Base-by-base conservation (phyloP, 2,329 filamentous ascomycete genomes). In the Eutypella sp. region DNA sequence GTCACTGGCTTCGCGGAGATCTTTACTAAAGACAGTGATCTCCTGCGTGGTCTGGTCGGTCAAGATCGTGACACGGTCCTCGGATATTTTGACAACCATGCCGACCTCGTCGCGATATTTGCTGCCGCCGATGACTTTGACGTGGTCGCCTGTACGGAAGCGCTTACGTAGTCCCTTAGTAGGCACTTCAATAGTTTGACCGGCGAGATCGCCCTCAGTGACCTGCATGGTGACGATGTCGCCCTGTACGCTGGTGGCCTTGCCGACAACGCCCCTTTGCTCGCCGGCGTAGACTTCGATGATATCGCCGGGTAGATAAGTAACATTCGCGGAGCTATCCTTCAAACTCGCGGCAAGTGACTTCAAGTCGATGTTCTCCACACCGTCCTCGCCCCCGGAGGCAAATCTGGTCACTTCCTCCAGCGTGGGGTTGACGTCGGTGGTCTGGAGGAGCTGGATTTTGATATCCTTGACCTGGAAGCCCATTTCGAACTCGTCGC, bases 371-470 rank as follows among this genome's bases (percentile, higher is more conserved):
- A 99, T 78, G 53, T 95, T 95, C 58, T 96, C 90, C 0, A 89
- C 91, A 16, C 93, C 93, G 63, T 97, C 93, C 53, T 95, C 91
- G 16, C 84, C 85, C 9, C 88, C 87, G 23, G 87, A 85, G 15
- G 91, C 87, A 64, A 99, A 97, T 60, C 84, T 87, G n/a, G 91
- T 95, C 40, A 97, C 89, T 66, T 99, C 93, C 62, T 97, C 93
- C 23, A 99, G 76, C 1, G 86, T 89, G 0, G 93, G 93, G 62
- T 95, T 95, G 46, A 99, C 91, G 56, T 95, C 86, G 55, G 90
- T 91, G 24, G 89, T 85, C n/a, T 80, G 78, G 24, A 99, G 74
- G 59, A 86, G 81, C 59, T 92, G 89, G 48, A 96, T 85, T 67
- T 92, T 95, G 72, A 96, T 87, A 51, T 95, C 89, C 67, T 95